Evolutionary conservation across 345 rosid species (phyloP).

Genomic region (Ceriops tagal): DNA sequence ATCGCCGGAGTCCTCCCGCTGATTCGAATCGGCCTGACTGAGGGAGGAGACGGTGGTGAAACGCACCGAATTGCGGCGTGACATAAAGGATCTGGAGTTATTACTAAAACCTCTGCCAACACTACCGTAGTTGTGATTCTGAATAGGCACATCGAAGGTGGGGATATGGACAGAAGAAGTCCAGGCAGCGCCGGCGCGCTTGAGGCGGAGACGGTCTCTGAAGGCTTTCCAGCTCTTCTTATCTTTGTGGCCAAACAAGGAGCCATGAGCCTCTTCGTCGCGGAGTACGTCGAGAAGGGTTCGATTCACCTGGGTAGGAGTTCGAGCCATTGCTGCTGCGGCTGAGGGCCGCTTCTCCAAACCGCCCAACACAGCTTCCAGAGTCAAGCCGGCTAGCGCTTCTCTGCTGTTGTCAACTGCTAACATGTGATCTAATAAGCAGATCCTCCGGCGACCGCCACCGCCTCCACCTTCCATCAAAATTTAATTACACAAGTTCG

Average conservation of each 20-base stretch:
- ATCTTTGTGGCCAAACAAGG: constrained; percentile 40
- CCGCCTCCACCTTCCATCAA: constrained; percentile 15
- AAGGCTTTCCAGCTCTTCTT: constrained; percentile 71
- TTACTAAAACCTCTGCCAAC: not conserved
- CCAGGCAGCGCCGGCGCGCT: constrained; percentile 68
- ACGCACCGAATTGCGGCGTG: constrained; percentile 25
- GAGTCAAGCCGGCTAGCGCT: constrained; percentile 6
- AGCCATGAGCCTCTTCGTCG: constrained; percentile 46
- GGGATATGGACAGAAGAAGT: constrained; percentile 51
- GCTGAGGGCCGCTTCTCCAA: not conserved
- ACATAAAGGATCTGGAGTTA: constrained; percentile 25
- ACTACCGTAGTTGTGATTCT: not conserved
- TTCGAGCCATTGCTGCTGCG: not conserved
- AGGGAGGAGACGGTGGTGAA: constrained; percentile 22
- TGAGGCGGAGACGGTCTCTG: constrained; percentile 64
- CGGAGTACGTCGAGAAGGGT: constrained; percentile 61
- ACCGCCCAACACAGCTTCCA: not conserved
- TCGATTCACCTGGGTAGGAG: constrained; percentile 8
- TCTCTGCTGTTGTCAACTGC: constrained; percentile 1
- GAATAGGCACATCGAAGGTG: constrained; percentile 50
- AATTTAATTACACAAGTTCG: not conserved
- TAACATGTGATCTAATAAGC: constrained; percentile 17
- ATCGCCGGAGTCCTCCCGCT: constrained; percentile 2
- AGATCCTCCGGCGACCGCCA: not conserved
- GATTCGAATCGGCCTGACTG: constrained; percentile 15